Base-by-base conservation (phyloP, 176 grass and related monocot species). In the Paspalum vaginatum region DNA sequence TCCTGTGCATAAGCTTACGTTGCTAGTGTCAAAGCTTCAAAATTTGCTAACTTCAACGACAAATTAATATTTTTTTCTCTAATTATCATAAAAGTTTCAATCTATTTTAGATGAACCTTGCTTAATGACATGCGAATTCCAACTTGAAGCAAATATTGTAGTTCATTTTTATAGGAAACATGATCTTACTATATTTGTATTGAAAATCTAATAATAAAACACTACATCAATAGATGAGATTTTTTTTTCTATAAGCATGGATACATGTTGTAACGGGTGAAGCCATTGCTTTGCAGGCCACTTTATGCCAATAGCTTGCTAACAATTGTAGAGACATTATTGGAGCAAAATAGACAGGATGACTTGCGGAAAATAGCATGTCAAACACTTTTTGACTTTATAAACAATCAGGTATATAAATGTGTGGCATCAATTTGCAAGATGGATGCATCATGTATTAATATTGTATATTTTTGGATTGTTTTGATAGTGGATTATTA, bases 341-440 rank as follows among this genome's bases (percentile, higher is more conserved):
- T 98, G 88, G 92, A 98, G 66, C 95, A 98, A 81, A 93, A 87
- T 80, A 92, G 86, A 84, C 88, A 95, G 55, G 81, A 93, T 86
- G 90, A 92, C 18, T 83, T 98, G 84, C 72, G 90, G 78, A 85
- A 83, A 75, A 61, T 98, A 81, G 92, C 85, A 13, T 98, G 92
- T 38, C 81, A 91, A 79, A 89, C 81, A 21, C 81, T 98, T 87
- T 98, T 98, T 92, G 88, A 95, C 64, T 98, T 98, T 85, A 79
- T 95, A 75, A 98, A 89, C 49, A 76, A 87, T 76, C 95, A 98
- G 95, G 95, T 98, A 82, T 81, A 63, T 81, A 68, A 79, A 75
- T 55, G 70, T 66, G 69, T 84, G n/a, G 22, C 38, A 75, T 69
- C 73, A 68, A 40, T 85, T 85, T 70, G 25, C 8, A 39, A 61